Base-by-base conservation (phyloP, 345 rosid genomes). In the Melastoma malabathricum region DNA sequence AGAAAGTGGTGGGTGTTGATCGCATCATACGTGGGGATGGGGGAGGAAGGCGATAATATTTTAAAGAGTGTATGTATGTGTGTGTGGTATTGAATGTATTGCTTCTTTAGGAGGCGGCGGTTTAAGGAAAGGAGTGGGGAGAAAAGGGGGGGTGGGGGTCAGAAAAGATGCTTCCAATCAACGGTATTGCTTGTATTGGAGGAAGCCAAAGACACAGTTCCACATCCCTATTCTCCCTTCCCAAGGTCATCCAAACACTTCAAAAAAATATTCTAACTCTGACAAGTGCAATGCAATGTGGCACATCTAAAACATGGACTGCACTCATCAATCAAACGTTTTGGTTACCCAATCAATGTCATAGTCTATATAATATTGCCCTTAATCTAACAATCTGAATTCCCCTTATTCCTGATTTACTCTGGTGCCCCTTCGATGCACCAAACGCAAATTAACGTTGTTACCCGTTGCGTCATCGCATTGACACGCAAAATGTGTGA, bases 1-100 rank as follows among this genome's bases (percentile, higher is more conserved):
- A 29, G 76, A 70, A 77, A 75, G 75, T 56, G 61, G 47, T 9
- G 60, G 57, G 23, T 20, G 65, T 54, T 59, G 65, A 54, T 54
- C 54, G 23, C 54, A 63, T 47, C 60, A 44, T 43, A 52, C 48
- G 45, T 22, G 25, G 2, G 25, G 25, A 22, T 22, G 25, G 25
- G 54, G 25, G 59, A 22, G 29, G 27, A n/a, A 23, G 16, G 34
- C 16, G 22, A 47, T 44, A 44, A 17, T 54, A 25, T 31, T 18
- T 20, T 17, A 54, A 39, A 12, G 54, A 15, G 55, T 51, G 41
- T 31, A 3, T 51, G 1, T 43, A 9, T 51, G 7, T 51, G 18
- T 51, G 18, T 31, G 12, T 18, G 19, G 3, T 38, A 13, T 48
- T 47, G 47, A 3, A 34, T 15, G 13, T 15, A 7, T 15, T 7